These are phyloP conservation scores for Maudiozyma humilis DNA, from an alignment of 1,139 yeast species.

Conservation along the genomic window DNA sequence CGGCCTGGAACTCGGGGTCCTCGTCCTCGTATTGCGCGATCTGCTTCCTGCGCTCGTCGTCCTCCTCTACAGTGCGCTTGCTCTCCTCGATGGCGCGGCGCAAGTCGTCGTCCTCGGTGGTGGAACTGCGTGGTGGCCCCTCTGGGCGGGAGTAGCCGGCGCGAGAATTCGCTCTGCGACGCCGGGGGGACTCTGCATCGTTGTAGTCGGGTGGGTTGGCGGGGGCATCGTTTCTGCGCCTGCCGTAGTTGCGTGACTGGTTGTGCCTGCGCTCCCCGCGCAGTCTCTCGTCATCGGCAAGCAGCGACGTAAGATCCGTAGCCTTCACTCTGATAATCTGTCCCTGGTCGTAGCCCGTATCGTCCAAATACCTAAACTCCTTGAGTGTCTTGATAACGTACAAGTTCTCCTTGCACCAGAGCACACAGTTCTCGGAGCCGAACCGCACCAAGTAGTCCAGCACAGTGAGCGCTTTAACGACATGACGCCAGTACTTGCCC, in stretches of 20 bases:
- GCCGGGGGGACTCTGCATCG: not conserved
- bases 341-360: constrained; percentile 78
- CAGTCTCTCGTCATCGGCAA: constrained; percentile 79
- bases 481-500: constrained; percentile 97
- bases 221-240: constrained; percentile 55
- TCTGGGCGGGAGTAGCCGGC: not conserved
- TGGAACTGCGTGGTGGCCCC: not conserved
- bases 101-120: constrained; percentile 48
- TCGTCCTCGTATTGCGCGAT: constrained; percentile 23
- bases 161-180: not conserved
- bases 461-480: constrained; percentile 84
- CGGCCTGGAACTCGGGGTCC: constrained; percentile 67
- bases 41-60: constrained; percentile 48
- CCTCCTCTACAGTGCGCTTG: constrained; percentile 78
- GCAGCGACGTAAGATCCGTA: constrained; percentile 69
- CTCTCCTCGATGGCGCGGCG: constrained; percentile 79
- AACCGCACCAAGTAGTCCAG: constrained; percentile 79
- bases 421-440: constrained; percentile 85
- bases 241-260: constrained; percentile 32
- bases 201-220: constrained; percentile 13
- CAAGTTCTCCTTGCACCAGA: constrained; percentile 88
- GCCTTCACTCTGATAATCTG: constrained; percentile 87
- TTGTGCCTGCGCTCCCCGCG: constrained; percentile 52
- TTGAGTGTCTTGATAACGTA: constrained; percentile 84
- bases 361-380: constrained; percentile 84